These are phyloP conservation scores for Neurospora sp. DNA, from an alignment of 495 filamentous ascomycete genomes.

Conservation along the genomic window DNA sequence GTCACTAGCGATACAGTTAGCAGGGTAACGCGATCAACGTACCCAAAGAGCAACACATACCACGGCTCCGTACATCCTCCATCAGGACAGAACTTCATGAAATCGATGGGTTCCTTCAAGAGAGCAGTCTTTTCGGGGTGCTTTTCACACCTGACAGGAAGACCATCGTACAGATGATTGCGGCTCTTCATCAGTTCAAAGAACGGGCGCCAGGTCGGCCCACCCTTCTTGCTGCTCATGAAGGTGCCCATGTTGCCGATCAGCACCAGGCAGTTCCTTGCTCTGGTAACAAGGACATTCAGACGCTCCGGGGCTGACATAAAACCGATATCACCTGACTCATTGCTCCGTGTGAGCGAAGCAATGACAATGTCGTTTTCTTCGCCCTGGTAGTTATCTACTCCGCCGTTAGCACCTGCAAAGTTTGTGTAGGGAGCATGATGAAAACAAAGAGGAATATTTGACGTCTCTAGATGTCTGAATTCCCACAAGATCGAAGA, in stretches of 20 bases:
- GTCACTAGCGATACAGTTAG: constrained; percentile 23
- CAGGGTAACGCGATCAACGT: too few species aligned
- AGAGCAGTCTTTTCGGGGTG: constrained; percentile 46
- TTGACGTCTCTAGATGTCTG: not conserved
- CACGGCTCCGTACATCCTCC: constrained; percentile 63
- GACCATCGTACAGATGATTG: constrained; percentile 55
- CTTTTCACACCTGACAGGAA: constrained; percentile 58
- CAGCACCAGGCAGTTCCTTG: constrained; percentile 57
- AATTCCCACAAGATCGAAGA: not conserved
- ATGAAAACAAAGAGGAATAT: not conserved
- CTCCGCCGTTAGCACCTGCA: not conserved
- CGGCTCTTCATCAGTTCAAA: constrained; percentile 45
- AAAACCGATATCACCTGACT: constrained; percentile 58
- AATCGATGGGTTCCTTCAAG: constrained; percentile 41
- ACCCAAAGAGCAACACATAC: constrained; percentile 28
- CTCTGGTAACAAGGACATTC: constrained; percentile 65
- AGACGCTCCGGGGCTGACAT: constrained; percentile 58
- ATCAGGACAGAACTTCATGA: constrained; percentile 50
- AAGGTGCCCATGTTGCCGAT: constrained; percentile 66
- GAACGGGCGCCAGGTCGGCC: constrained; percentile 46
- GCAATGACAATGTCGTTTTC: constrained; percentile 67
- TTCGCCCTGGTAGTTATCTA: constrained; percentile 76
- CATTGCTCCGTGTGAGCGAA: constrained; percentile 59
- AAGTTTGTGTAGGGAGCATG: not conserved
- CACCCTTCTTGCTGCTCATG: constrained; percentile 50